Base-by-base conservation (phyloP, 1,284 basidiomycete species). In the Fistulinella staudtii region DNA sequence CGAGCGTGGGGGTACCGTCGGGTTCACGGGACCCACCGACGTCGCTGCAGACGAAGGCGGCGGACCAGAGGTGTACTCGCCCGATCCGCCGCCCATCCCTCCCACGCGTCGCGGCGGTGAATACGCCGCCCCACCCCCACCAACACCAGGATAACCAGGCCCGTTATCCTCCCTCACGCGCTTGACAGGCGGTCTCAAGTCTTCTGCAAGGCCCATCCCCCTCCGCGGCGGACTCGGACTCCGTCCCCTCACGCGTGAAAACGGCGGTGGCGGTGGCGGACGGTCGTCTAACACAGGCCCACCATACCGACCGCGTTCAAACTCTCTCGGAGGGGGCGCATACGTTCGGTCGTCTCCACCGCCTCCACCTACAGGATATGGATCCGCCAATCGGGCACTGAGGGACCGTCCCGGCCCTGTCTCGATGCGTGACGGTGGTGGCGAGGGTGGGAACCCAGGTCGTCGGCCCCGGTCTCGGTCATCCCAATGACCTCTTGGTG, bases 401-500 rank as follows among this genome's bases (percentile, higher is more conserved):
- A 54, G 53, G 46, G 47, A 61, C 41, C 60, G 59, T 1, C 45
- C 28, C 4, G 55, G 37, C 11, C 45, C 51, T 2, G 41, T 4
- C 18, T 54, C 51, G 36, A 49, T 40, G 43, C 54, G 44, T 47
- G 47, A 22, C 46, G 53, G 45, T 9, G 54, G 49, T n/a, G 50
- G 45, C 11, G 52, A 49, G 21, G 36, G 43, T 14, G 55, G 53
- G 25, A 59, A 62, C 22, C 51, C 50, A 17, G 52, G 52, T 8
- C 65, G 68, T n/a, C n/a, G n/a, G n/a, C n/a, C n/a, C 28, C 66
- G 58, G 15, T 72, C 69, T 21, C 70, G 61, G 15, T 65, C 60
- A 36, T 69, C 69, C 69, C 67, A 71, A 7, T 52, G 48, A 27
- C 42, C 53, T 43, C 58, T 53, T 23, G 55, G 53, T 3, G 43